Conservation (phyloP, 1,139 yeast species). For the Waltiozyma sp. region DNA sequence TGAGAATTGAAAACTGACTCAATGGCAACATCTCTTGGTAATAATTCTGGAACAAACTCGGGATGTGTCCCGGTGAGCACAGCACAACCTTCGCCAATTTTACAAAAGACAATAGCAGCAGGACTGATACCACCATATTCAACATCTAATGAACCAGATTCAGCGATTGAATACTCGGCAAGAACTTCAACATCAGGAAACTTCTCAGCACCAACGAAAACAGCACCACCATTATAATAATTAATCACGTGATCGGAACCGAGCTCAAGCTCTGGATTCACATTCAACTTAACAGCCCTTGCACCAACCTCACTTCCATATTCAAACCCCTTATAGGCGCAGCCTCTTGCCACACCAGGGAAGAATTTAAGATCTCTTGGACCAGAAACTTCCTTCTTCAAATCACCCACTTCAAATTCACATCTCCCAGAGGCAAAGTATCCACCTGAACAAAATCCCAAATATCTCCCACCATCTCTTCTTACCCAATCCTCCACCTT, state of each 20-base stretch:
- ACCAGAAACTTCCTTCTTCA: constrained; percentile 70
- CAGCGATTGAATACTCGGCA: constrained; percentile 43
- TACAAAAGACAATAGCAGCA: constrained; percentile 62
- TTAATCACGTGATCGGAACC: constrained; percentile 17
- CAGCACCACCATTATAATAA: constrained; percentile 84
- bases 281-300: constrained; percentile 38
- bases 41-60: constrained; percentile 55
- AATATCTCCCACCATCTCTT: constrained; percentile 59
- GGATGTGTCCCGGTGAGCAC: constrained; percentile 86
- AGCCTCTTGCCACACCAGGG: constrained; percentile 76
- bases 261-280: constrained; percentile 23
- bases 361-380: constrained; percentile 68
- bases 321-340: constrained; percentile 69
- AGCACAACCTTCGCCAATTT: constrained; percentile 66
- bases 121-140: constrained; percentile 33
- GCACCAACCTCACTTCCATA: constrained; percentile 75
- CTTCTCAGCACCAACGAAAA: constrained; percentile 64
- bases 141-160: constrained; percentile 34
- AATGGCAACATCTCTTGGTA: constrained; percentile 23
- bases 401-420: constrained; percentile 75
- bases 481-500: constrained; percentile 51
- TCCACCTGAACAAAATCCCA: constrained; percentile 97
- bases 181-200: constrained; percentile 51
- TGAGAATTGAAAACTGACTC: constrained; percentile 19
- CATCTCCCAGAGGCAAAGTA: constrained; percentile 68